Base-by-base conservation (phyloP, 805 yeast genomes). In the Kuraishia hungarica region DNA sequence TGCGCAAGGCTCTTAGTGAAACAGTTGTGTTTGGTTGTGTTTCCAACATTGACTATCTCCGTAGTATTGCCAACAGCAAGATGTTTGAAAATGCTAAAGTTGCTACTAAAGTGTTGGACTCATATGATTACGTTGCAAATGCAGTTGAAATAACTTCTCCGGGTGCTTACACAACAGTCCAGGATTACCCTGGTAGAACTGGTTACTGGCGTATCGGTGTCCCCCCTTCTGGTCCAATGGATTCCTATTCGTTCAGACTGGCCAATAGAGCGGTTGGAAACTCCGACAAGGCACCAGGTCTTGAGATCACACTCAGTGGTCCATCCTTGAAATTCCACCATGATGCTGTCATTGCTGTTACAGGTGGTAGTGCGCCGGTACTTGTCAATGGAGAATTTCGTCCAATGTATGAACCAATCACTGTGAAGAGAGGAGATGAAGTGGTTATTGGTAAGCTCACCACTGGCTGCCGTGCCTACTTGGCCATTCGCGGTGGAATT, bases 181-280 rank as follows among this genome's bases (percentile, higher is more conserved):
- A 93, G 74, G 99, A 94, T 71, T 94, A 84, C 70, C 96, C 96
- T 19, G 96, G 96, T 53, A 85, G 99, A 75, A 76, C 77, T 54
- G 86, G 90, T n/a, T 77, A 77, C 68, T 88, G 96, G 96, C 83
- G 87, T 66, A 80, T 87, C 62, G 99, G 99, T 68, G 98, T 93
- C 55, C 99, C 99, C 24, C 98, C 98, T 7, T 89, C 97, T 48
- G 99, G 99, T 51, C 97, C 98, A 57, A 94, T 93, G 98, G 99
- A 93, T 72, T 81, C 84, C 58, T 92, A 85, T 64, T 84, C 97
- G 3, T 92, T 92, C 75, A 79, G 97, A 64, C 69, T 89, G 59
- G 97, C 97, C 21, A 93, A 93, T 75, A 76, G 87, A 66, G 83
- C 89, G 64, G 98, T 93, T 50, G 98, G 97, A 57, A 94, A 93